Evolutionary conservation across 2,329 filamentous ascomycete genomes (phyloP), one percentile per base, ranked within the genome.

Genomic region (Catunica adiposa): DNA sequence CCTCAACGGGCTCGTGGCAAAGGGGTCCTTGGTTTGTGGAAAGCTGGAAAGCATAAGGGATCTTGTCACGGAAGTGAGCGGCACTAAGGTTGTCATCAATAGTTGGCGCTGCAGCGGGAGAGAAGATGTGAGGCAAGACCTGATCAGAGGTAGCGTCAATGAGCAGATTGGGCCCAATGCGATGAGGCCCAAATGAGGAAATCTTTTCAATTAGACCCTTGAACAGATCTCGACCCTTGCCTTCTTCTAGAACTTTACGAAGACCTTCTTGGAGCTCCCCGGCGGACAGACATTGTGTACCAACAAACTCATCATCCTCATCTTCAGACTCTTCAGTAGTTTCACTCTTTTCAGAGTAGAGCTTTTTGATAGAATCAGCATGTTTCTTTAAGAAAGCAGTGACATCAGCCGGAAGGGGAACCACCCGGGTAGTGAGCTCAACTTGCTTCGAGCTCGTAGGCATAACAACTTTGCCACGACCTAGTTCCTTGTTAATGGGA

Each of bases 1-100:
- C 92, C 70, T 96, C 90, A 51, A 96, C 82, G 0, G 92, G 90
- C 66, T 98, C 92, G 63, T 87, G 79, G 68, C 92, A 97, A 53
- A 97, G 77, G 0, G 92, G 89, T 0, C 92, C 92, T 68, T 94
- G 88, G 22, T 82, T 79, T 0, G 84, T 94, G 40, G 88, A 85
- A 15, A 97, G 82, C 67, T 98, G 92, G 75, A 98, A 98, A 51
- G 87, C 89, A 66, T 98, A 89, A 7, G 80, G 75, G 60, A 97
- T 86, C 66, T 94, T 97, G 71, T 97, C 90, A 57, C 83, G 80
- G 61, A 97, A 82, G 63, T 92, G 84, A 51, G 75, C 74, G 3
- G 82, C 73, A 55, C 74, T 70, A 44, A 84, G 69, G 51, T 70
- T 68, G 56, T 78, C 75, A 51, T 73, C 70, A 2, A 70, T 69